Conservation (phyloP, 2,329 filamentous ascomycete genomes). For the Aciculosporium take region DNA sequence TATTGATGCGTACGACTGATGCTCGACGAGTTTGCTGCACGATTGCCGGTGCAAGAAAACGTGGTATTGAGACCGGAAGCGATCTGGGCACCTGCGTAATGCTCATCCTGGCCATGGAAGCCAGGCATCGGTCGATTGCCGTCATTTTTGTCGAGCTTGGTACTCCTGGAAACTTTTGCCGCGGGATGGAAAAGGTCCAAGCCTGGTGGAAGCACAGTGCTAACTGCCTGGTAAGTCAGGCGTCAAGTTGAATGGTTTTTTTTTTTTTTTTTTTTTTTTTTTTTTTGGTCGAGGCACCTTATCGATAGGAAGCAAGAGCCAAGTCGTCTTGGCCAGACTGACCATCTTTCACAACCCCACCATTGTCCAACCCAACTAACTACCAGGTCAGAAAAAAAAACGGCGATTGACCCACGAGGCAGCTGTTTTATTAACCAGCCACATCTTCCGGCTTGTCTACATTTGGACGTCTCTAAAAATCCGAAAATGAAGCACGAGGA, state of each 20-base stretch:
- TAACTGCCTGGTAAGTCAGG: constrained; percentile 15
- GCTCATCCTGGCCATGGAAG: constrained; percentile 37
- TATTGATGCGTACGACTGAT: constrained; percentile 31
- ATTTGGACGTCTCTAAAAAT: not conserved
- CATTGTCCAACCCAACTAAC: constrained; percentile 9
- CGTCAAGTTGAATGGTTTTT: constrained; percentile 7
- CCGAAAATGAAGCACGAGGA: constrained; percentile 42
- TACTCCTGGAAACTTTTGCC: constrained; percentile 5
- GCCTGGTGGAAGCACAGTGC: constrained; percentile 1
- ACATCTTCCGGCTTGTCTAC: not conserved
- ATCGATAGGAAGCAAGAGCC: not conserved
- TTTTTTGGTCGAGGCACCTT: not conserved
- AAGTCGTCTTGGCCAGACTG: constrained; percentile 3
- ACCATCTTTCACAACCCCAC: constrained; percentile 10
- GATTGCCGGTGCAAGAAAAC: constrained; percentile 33
- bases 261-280: no score
- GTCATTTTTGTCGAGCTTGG: constrained; percentile 27
- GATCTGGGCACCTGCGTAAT: constrained; percentile 30
- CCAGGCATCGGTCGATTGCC: constrained; percentile 37
- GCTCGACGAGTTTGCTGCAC: constrained; percentile 31
- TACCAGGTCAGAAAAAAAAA: constrained; percentile 16
- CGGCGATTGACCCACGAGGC: constrained; percentile 11
- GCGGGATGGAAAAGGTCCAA: constrained; percentile 6
- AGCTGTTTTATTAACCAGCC: not conserved
- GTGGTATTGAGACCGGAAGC: constrained; percentile 28